These are phyloP conservation scores for Sarcomyxa edulis DNA, from an alignment of 768 basidiomycete genomes.

Conservation along the genomic window DNA sequence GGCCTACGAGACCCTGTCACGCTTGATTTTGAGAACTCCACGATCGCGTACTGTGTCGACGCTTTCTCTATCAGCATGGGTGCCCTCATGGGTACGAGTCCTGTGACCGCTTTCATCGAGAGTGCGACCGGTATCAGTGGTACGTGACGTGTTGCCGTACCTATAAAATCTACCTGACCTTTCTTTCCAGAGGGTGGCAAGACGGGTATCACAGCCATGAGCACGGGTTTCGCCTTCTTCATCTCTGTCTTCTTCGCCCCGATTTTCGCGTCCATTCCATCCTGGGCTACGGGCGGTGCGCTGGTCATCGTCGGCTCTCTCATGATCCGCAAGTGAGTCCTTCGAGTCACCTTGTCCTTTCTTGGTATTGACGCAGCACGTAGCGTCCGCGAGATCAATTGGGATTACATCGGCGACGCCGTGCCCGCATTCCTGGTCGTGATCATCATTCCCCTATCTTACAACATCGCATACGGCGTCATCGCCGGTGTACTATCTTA, in stretches of 20 bases:
- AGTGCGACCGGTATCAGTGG: conserved; percentile 77
- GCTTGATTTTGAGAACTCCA: conserved; percentile 81
- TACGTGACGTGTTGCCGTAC: conserved; percentile 28
- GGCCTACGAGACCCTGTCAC: conserved; percentile 83
- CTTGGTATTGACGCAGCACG: conserved; percentile 1
- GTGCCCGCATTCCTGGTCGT: conserved; percentile 83
- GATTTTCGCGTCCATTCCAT: conserved; percentile 81
- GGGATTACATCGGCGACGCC: conserved; percentile 85
- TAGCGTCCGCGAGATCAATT: conserved; percentile 81
- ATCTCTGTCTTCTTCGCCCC: conserved; percentile 85
- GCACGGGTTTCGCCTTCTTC: conserved; percentile 72
- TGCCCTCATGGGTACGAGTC: conserved; percentile 72
- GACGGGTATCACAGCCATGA: conserved; percentile 78
- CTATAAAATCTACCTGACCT: too few species aligned
- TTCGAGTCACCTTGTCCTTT: conserved; percentile 1
- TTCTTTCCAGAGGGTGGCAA: conserved; percentile 70
- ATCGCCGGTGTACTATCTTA: conserved; percentile 75
- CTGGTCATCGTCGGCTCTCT: conserved; percentile 82
- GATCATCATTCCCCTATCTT: conserved; percentile 72
- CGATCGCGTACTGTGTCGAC: conserved; percentile 78
- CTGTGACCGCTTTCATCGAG: conserved; percentile 81
- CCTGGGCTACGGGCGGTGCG: conserved; percentile 86
- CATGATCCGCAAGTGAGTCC: conserved; percentile 78
- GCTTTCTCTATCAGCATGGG: conserved; percentile 81
- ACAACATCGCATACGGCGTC: conserved; percentile 88